Conservation (phyloP, 768 basidiomycete genomes). For the Crassisporium funariophilum region DNA sequence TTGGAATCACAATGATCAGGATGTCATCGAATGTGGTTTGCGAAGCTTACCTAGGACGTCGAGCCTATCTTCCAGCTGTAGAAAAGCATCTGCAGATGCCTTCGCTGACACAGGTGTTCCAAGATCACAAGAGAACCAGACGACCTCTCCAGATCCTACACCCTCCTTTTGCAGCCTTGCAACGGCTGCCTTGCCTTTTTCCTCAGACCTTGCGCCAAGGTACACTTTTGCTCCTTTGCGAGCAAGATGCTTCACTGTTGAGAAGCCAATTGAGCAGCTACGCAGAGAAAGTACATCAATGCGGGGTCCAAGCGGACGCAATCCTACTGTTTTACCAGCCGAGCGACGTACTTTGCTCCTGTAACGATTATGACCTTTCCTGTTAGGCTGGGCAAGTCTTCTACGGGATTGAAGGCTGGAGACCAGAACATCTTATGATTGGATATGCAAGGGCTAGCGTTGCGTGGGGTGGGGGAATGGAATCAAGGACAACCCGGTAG, state of each 20-base stretch:
- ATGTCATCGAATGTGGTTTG: neutral
- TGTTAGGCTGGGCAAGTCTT: slow-evolving; percentile 41
- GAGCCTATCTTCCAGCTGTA: slow-evolving; percentile 45
- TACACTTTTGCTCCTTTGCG: slow-evolving; percentile 57
- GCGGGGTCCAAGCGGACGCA: too few relatives aligned
- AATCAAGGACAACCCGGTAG: too few relatives aligned
- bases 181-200: slow-evolving; percentile 46
- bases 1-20: neutral
- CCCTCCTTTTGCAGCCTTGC: slow-evolving; percentile 42
- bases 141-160: slow-evolving; percentile 38
- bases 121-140: slow-evolving; percentile 50
- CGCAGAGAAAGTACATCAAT: neutral
- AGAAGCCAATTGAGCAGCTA: slow-evolving; percentile 40
- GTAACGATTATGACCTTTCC: slow-evolving; percentile 54
- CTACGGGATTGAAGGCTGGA: slow-evolving; percentile 34
- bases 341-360: slow-evolving; percentile 46
- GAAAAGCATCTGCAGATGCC: slow-evolving; percentile 41
- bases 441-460: too few relatives aligned
- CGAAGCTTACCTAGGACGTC: slow-evolving; percentile 48
- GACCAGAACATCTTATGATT: too few relatives aligned
- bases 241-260: slow-evolving; percentile 49
- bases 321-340: too few relatives aligned
- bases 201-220: slow-evolving; percentile 47
- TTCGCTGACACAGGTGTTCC: slow-evolving; percentile 41
- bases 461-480: too few relatives aligned